Percentiles rank a stretch among this genome's conserved stretches.
phyloP scores from a whole-genome alignment of 345 rosid species.

The Salix brachista region DNA sequence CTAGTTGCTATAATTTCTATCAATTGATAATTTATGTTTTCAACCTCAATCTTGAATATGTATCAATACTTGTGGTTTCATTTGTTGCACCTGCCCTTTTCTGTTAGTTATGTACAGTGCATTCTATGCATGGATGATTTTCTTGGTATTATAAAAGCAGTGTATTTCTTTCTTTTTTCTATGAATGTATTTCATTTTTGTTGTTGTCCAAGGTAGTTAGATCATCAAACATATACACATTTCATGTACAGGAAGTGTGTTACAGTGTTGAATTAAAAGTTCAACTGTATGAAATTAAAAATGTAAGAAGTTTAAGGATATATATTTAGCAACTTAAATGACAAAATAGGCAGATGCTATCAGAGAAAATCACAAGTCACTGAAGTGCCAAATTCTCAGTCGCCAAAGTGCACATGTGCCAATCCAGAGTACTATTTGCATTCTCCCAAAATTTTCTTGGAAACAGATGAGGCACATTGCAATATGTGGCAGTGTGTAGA shows the following conservation, averaged over 20 bases:
- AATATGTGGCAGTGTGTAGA: not conserved
- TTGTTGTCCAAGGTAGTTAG: not conserved
- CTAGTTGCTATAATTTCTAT: not conserved
- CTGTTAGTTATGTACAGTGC: not conserved
- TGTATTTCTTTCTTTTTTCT: not conserved
- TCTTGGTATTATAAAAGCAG: not conserved
- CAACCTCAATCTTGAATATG: not conserved
- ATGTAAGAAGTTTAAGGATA: not conserved
- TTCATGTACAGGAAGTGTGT: not conserved
- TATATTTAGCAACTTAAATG: not conserved
- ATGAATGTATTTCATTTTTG: not conserved
- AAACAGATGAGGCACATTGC: not conserved
- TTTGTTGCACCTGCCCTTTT: no score
- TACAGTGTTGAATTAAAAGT: not conserved
- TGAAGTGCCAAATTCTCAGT: not conserved
- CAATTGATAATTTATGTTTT: not conserved
- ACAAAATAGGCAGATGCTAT: not conserved
- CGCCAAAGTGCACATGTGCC: not conserved
- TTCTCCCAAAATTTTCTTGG: not conserved
- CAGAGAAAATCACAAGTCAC: not conserved
- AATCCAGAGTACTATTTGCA: not conserved
- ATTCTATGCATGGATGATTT: not conserved
- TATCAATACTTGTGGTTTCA: not conserved
- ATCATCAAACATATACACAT: not conserved
- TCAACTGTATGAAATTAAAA: not conserved